Conservation (phyloP, 371 early-diverging fungal species). For the Circinella umbellata region DNA sequence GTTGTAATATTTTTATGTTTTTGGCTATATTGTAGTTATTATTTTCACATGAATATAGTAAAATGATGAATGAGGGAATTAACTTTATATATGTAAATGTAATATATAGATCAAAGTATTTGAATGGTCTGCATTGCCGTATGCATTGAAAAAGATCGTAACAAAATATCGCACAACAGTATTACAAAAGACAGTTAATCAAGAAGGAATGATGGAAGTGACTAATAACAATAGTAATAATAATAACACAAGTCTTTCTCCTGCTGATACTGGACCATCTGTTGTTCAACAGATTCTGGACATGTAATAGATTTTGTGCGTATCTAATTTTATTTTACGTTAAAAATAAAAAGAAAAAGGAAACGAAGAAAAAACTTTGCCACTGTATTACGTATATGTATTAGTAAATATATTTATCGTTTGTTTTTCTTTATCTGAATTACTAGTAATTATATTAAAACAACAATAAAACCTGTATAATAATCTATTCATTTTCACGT, state of each 20-base stretch:
- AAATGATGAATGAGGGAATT: too few relatives aligned
- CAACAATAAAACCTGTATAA: too few relatives aligned
- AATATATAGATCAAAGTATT: constrained; percentile 68
- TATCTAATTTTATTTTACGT: too few relatives aligned
- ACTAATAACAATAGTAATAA: not conserved
- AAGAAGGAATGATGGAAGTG: not conserved
- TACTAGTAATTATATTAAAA: too few relatives aligned
- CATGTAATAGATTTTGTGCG: not conserved
- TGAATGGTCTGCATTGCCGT: constrained; percentile 70
- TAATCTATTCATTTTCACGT: too few relatives aligned
- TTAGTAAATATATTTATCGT: too few relatives aligned
- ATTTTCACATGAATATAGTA: too few relatives aligned
- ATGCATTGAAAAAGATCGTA: constrained; percentile 76
- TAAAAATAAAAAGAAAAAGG: too few relatives aligned
- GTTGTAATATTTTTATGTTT: not conserved
- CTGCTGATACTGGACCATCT: not conserved
- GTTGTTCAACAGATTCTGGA: constrained; percentile 3
- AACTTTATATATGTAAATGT: not conserved
- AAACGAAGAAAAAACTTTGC: too few relatives aligned
- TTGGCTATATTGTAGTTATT: too few relatives aligned
- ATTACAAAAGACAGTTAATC: not conserved
- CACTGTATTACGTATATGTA: too few relatives aligned
- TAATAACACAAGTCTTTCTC: not conserved
- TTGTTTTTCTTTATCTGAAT: too few relatives aligned
- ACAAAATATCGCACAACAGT: constrained; percentile 53